Evolutionary conservation across 2,329 filamentous ascomycete species (phyloP).

Genomic region (Colletotrichum caudatum): DNA sequence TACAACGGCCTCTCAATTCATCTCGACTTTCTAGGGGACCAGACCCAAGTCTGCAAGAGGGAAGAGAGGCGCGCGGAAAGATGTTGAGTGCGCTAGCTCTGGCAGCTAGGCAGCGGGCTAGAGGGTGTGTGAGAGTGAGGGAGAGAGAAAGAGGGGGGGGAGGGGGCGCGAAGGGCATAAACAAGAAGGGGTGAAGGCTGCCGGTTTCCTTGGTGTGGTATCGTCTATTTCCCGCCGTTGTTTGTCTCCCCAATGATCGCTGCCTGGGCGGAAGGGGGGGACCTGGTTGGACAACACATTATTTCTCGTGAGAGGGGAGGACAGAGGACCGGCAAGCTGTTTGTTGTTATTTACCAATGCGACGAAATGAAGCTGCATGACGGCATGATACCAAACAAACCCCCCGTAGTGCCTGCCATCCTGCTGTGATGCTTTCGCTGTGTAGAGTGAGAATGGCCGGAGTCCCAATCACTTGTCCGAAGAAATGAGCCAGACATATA

Average conservation of each 20-base stretch:
- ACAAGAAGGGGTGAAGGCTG: background rate
- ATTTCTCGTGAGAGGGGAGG: background rate
- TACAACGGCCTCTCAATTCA: background rate
- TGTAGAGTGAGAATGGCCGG: background rate
- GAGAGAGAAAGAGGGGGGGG: no score
- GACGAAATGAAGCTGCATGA: conserved; percentile 3
- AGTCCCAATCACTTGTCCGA: no score
- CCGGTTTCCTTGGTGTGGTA: background rate
- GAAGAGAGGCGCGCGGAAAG: background rate
- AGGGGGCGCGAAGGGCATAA: background rate
- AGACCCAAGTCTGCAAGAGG: background rate
- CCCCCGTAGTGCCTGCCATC: background rate
- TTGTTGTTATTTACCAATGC: background rate
- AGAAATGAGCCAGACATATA: no score
- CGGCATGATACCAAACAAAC: background rate
- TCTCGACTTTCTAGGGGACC: conserved; percentile 2
- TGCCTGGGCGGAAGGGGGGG: background rate
- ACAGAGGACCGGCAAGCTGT: background rate
- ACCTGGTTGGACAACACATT: background rate
- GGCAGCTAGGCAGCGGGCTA: background rate
- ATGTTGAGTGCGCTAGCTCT: conserved; percentile 22
- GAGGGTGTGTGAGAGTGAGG: background rate
- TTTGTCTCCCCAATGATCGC: background rate
- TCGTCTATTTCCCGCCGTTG: background rate
- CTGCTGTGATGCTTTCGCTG: background rate